Percentiles rank a stretch among this genome's conserved stretches.
These are phyloP conservation scores for Lepiota brunneoincarnata DNA, from an alignment of 768 basidiomycete genomes.

Conservation along the genomic window DNA sequence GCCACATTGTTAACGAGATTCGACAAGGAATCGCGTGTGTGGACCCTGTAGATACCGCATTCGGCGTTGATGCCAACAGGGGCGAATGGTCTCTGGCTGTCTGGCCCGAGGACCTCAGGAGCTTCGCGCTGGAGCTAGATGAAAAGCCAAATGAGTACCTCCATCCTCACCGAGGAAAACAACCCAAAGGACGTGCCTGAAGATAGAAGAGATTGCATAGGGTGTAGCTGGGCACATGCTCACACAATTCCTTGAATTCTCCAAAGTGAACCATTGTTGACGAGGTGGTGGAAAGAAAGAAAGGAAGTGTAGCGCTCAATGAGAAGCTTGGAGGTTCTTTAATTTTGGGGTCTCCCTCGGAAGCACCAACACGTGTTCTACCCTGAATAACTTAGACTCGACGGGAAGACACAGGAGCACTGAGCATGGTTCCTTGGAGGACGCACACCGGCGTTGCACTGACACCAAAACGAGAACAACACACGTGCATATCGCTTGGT, in stretches of 20 bases:
- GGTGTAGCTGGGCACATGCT: conserved; percentile 63
- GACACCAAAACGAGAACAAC: too few species aligned
- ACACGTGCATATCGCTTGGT: conserved; percentile 2
- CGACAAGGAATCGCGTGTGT: conserved; percentile 53
- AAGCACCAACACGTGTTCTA: conserved; percentile 9
- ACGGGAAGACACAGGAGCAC: too few species aligned
- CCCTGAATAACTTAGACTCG: too few species aligned
- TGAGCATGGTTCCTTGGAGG: too few species aligned
- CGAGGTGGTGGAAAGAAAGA: conserved; percentile 1
- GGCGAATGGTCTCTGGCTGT: conserved; percentile 41
- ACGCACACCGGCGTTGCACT: too few species aligned
- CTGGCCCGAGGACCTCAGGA: conserved; percentile 33
- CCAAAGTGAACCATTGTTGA: conserved; percentile 51
- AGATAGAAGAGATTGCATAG: conserved; percentile 88
- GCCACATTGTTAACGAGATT: conserved; percentile 79
- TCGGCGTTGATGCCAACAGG: conserved; percentile 72
- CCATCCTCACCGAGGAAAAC: too few species aligned
- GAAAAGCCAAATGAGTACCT: too few species aligned
- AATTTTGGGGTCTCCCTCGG: neutral
- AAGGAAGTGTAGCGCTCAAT: neutral
- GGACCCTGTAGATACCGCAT: conserved; percentile 66
- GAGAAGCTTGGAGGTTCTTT: neutral
- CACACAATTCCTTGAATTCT: conserved; percentile 59
- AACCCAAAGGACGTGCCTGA: conserved; percentile 45
- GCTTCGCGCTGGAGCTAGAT: conserved; percentile 29